These are phyloP conservation scores for Boletus pseudopeckii DNA, from an alignment of 768 basidiomycete species.

Conservation along the genomic window DNA sequence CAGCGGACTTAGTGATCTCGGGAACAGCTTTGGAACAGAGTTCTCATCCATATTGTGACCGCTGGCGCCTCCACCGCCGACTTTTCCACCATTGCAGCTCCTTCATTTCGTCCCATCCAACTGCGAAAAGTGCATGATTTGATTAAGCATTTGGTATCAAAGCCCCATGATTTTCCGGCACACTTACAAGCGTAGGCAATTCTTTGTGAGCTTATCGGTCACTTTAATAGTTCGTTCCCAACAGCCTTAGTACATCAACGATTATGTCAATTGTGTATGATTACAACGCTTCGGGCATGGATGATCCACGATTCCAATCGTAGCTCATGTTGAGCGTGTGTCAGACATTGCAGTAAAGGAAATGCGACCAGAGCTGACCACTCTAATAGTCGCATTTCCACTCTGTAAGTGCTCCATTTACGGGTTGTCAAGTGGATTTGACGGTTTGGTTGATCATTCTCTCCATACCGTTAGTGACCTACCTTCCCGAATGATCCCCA, in stretches of 20 bases:
- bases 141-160: constrained; percentile 23
- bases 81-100: constrained; percentile 32
- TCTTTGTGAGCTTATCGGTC: not conserved
- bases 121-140: constrained; percentile 31
- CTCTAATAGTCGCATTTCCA: constrained; percentile 15
- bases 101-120: constrained; percentile 33
- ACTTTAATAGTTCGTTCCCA: not conserved
- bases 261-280: constrained; percentile 28
- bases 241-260: constrained; percentile 19
- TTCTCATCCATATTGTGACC: constrained; percentile 25
- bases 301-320: constrained; percentile 23
- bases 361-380: constrained; percentile 16
- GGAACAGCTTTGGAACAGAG: constrained; percentile 20
- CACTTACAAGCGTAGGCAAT: constrained; percentile 24
- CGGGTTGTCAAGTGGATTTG: not conserved
- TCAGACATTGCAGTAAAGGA: constrained; percentile 6
- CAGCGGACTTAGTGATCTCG: not conserved
- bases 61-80: constrained; percentile 30
- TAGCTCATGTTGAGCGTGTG: constrained; percentile 15
- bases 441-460: not conserved
- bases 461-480: constrained; percentile 8
- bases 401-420: constrained; percentile 10
- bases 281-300: constrained; percentile 11
- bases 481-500: constrained; percentile 25
- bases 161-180: constrained; percentile 20